Conservation (phyloP, 208 protist species). For the Willaertia magna region DNA sequence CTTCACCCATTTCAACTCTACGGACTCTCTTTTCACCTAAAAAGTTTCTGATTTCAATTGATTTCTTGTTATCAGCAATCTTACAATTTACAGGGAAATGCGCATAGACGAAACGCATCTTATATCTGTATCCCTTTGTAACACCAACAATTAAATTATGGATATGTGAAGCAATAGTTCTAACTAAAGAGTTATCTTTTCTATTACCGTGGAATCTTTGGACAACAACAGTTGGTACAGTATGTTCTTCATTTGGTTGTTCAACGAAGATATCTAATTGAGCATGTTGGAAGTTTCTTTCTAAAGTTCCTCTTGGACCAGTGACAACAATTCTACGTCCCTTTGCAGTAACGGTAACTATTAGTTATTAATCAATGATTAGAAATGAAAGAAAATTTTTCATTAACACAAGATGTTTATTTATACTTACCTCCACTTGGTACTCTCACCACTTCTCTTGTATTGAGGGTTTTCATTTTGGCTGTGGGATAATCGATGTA, state of each 20-base stretch:
- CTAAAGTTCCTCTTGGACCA: conserved; percentile 85
- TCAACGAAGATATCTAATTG: conserved; percentile 57
- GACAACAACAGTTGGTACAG: conserved; percentile 39
- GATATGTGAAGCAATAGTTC: conserved; percentile 85
- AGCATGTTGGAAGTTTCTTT: conserved; percentile 75
- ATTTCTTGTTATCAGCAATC: conserved; percentile 64
- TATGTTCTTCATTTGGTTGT: conserved; percentile 22
- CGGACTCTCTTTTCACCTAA: conserved; percentile 93
- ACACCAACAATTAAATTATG: conserved; percentile 98
- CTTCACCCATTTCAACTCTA: conserved; percentile 61
- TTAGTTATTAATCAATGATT: background rate
- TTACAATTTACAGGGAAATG: conserved; percentile 98
- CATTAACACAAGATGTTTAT: background rate
- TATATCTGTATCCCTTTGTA: conserved; percentile 96
- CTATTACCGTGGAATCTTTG: conserved; percentile 87
- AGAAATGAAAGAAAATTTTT: background rate
- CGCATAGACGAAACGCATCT: conserved; percentile 96
- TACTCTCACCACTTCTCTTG: background rate
- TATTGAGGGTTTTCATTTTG: background rate
- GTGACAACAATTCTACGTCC: conserved; percentile 73
- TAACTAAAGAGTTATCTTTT: conserved; percentile 82
- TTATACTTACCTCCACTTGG: background rate
- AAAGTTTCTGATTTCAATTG: conserved; percentile 98
- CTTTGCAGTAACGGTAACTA: conserved; percentile 57
- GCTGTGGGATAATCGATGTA: too few species aligned